Base-by-base conservation (phyloP, 352 stramenopile species). In the Pythium coloratum region DNA sequence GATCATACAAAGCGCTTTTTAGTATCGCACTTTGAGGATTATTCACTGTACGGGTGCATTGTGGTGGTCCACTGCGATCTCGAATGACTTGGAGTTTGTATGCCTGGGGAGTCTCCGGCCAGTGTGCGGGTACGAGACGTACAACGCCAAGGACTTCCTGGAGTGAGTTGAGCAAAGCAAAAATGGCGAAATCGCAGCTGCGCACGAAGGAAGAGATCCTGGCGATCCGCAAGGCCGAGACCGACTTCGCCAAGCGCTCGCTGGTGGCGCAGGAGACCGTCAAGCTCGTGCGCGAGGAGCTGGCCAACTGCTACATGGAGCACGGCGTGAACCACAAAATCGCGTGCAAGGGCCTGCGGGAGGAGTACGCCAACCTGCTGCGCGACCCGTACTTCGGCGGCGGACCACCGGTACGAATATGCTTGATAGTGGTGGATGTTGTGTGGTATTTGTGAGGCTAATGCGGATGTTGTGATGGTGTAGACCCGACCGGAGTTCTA, bases 281-380 rank as follows among this genome's bases (percentile, higher is more conserved):
- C 66, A 95, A 94, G 82, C 72, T 94, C 50, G 86, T 95, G 73
- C 85, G 86, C 62, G 88, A 94, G 55, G 86, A 95, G 71, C 75
- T 95, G 66, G 85, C 88, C 62, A 84, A 84, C 62, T 95, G 88
- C 76, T 95, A 95, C 79, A 89, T 92, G 69, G 87, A 95, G 73
- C 80, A 94, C 73, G 88, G 88, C 64, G 84, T 95, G 54, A 95
- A 95, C 80, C 88, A 95, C 85, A 91, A 89, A 69, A 88, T 94
- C 62, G 83, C 81, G 26, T 95, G 88, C 84, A 94, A 93, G 74
- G 67, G 62, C 24, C 63, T 95, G 54, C 86, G 88, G 57, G 85
- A 95, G 60, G 84, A 95, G 75, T 95, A 95, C 70, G 84, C 72
- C 51, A 85, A 77, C 64, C 82, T 95, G 47, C 77, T 95, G 60